Conservation (phyloP, 257 asterid genomes). For the Forsythia viridissima region DNA sequence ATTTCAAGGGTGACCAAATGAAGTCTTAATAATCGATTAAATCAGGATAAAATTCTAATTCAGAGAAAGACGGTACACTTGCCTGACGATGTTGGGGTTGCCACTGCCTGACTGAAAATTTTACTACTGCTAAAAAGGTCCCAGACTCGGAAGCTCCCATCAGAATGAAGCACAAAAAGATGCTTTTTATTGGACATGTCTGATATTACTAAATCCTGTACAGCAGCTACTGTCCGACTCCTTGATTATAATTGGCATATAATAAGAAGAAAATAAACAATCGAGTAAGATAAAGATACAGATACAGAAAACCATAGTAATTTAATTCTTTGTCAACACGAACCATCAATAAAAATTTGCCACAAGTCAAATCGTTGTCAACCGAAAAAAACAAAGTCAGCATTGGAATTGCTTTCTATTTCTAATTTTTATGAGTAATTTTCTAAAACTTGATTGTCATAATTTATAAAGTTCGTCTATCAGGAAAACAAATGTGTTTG, state of each 20-base stretch:
- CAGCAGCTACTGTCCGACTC: constrained; percentile 62
- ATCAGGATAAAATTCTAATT: constrained; percentile 13
- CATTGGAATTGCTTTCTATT: constrained; percentile 5
- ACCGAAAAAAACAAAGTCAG: not conserved
- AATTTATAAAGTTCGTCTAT: not conserved
- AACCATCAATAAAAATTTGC: not conserved
- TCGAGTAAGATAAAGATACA: constrained; percentile 1
- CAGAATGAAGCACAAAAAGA: constrained; percentile 87
- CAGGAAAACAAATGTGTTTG: not conserved
- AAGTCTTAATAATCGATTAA: constrained; percentile 14
- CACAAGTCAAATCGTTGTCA: not conserved
- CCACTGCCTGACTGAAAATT: constrained; percentile 63
- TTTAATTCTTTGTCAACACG: not conserved
- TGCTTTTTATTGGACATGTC: constrained; percentile 58
- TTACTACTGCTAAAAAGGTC: constrained; percentile 55
- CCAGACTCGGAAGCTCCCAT: constrained; percentile 87
- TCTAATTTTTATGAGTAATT: not conserved
- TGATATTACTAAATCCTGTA: constrained; percentile 69
- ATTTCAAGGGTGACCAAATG: not conserved
- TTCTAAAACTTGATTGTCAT: not conserved
- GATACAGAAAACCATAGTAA: not conserved
- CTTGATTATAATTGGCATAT: constrained; percentile 38
- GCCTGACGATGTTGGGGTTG: constrained; percentile 53
- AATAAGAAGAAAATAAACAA: constrained; percentile 12
- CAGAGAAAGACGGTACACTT: constrained; percentile 30